Evolutionary conservation across 73 alveolate genomes (phyloP).

Genomic region (Symbiodinium natans): DNA sequence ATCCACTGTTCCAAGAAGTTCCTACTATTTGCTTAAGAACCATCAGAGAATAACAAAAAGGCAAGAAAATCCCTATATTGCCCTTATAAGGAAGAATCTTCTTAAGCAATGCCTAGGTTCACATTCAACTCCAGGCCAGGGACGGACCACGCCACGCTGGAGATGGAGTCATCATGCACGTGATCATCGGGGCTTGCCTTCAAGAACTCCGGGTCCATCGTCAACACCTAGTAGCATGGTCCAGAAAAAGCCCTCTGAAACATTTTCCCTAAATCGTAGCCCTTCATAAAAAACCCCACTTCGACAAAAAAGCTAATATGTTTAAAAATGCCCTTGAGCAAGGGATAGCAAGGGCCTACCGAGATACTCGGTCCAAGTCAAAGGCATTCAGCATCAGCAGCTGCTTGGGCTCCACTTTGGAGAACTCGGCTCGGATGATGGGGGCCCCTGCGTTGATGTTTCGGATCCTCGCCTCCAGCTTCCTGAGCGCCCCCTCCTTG

Average conservation of each 20-base stretch:
- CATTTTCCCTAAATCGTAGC: no score
- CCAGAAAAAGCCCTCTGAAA: no score
- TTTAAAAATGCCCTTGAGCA: no score
- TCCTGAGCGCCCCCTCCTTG: background rate
- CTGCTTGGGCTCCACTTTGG: slow-evolving; percentile 29
- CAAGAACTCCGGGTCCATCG: slow-evolving; percentile 78
- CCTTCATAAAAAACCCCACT: no score
- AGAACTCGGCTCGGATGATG: background rate
- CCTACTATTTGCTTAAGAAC: no score
- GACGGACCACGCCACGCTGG: background rate
- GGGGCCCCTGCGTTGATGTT: slow-evolving; percentile 17
- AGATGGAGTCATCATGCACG: slow-evolving; percentile 6
- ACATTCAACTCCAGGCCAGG: slow-evolving; percentile 22
- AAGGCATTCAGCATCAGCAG: slow-evolving; percentile 59
- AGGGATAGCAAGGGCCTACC: no score
- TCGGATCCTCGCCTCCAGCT: slow-evolving; percentile 19
- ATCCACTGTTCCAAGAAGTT: slow-evolving; percentile 42
- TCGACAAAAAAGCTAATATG: no score
- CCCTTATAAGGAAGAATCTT: no score
- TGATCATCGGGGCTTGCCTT: slow-evolving; percentile 5
- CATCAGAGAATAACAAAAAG: no score
- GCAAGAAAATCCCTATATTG: no score
- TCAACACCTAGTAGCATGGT: no score
- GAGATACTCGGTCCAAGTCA: background rate
- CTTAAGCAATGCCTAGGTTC: no score